Percentiles rank a stretch among this genome's conserved stretches.
Evolutionary conservation across 768 basidiomycete genomes (phyloP).

Genomic region (Pleurotus citrinopileatus): DNA sequence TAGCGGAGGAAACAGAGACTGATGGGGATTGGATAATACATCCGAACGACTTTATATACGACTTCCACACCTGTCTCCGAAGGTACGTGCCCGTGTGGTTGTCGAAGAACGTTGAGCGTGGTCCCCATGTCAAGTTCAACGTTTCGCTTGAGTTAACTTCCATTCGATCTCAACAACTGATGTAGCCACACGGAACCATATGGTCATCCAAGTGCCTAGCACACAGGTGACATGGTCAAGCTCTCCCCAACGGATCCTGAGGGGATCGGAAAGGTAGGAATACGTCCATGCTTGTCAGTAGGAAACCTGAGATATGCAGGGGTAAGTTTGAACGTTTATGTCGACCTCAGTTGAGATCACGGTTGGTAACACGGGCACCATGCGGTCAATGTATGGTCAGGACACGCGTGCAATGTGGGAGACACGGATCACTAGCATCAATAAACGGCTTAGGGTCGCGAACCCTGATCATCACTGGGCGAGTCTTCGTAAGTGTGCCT

Average conservation of each 20-base stretch:
- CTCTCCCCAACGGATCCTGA: constrained; percentile 3
- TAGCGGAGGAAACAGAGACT: background rate
- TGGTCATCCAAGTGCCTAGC: constrained; percentile 3
- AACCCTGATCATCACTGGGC: background rate
- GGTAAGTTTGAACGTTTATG: background rate
- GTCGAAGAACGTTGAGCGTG: constrained; percentile 1
- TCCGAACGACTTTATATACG: constrained; percentile 1
- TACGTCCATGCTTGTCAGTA: constrained; percentile 1
- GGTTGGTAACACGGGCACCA: background rate
- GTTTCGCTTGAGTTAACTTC: background rate
- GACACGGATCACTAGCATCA: constrained; percentile 1
- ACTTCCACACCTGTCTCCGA: background rate
- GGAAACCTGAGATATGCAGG: background rate
- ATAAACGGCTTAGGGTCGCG: constrained; percentile 4
- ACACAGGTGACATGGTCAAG: constrained; percentile 2
- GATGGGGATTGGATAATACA: background rate
- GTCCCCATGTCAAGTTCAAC: background rate
- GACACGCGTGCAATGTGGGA: constrained; percentile 3
- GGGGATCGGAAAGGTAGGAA: background rate
- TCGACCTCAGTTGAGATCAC: background rate
- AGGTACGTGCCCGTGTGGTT: constrained; percentile 1
- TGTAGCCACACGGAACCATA: background rate
- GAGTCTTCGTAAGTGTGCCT: background rate
- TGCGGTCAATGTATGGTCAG: constrained; percentile 4
- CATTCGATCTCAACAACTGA: constrained; percentile 9